Evolutionary conservation across 2,329 filamentous ascomycete species (phyloP).

Genomic region (Cladosporium phlei): DNA sequence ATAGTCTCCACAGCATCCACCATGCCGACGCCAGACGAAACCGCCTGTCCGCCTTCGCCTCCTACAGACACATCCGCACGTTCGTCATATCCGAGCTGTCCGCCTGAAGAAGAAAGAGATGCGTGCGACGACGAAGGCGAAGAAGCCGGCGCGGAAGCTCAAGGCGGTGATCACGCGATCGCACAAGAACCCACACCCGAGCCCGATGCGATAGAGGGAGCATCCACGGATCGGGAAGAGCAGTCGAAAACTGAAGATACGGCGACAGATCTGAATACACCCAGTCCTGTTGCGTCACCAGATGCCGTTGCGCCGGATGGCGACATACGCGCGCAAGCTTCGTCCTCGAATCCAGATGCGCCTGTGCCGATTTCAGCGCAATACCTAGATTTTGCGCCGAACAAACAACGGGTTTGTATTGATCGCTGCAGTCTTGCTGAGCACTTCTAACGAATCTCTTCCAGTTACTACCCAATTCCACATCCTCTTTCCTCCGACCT

Average conservation of each 20-base stretch:
- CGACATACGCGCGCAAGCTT: constrained; percentile 24
- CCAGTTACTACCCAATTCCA: constrained; percentile 69
- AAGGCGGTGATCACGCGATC: constrained; percentile 21
- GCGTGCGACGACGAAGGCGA: constrained; percentile 23
- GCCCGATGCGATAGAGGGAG: constrained; percentile 19
- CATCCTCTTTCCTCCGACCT: constrained; percentile 78
- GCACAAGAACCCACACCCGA: constrained; percentile 28
- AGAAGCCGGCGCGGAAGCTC: constrained; percentile 25
- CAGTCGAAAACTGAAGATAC: constrained; percentile 9
- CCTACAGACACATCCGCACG: constrained; percentile 19
- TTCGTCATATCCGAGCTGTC: constrained; percentile 37
- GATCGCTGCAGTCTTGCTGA: background rate
- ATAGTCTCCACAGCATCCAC: constrained; percentile 11
- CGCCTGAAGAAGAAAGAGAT: constrained; percentile 36
- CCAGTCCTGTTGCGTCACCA: constrained; percentile 18
- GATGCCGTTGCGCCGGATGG: constrained; percentile 18
- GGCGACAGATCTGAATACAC: background rate
- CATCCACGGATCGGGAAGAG: background rate
- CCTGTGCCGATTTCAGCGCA: constrained; percentile 17
- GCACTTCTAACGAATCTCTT: background rate
- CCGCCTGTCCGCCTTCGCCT: constrained; percentile 15
- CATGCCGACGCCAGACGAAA: constrained; percentile 22
- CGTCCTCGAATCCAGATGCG: constrained; percentile 19
- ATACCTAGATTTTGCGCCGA: constrained; percentile 4
- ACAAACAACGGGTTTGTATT: constrained; percentile 6